Evolutionary conservation across 495 filamentous ascomycete species (phyloP), one percentile per base, ranked within the genome.

Genomic region (Parachaetomium inaequale): DNA sequence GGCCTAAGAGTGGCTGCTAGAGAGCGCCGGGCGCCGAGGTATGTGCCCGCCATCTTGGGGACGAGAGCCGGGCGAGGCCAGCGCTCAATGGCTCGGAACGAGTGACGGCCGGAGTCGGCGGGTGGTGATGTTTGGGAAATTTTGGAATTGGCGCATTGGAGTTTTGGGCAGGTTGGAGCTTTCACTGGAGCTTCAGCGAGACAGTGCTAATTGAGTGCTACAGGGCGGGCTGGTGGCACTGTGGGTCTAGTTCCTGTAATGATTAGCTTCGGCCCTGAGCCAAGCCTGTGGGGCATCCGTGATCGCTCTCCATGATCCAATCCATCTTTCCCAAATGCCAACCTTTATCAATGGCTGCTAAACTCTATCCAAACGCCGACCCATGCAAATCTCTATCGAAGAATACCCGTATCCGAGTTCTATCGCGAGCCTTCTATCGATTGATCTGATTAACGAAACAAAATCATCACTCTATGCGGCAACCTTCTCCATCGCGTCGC

Each of bases 1-100:
- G 75, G 72, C 31, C 69, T 72, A 19, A 76, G 63, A 11, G 70
- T 62, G 0, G 68, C 49, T 28, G 63, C 58, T 38, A 79, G 63
- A 11, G 72, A 61, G 19, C 66, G 71, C 57, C 70, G 61, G 15
- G 71, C 62, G 64, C 76, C 62, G 47, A 73, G 64, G 54, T 68
- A 72, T 25, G 72, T 66, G 57, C 66, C 63, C 61, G 76, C 73
- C 78, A 80, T 78, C 23, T 66, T 64, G 54, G 58, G 29, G 62
- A 34, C 55, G 52, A 61, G 63, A 50, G 62, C 69, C 68, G 68
- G 69, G 66, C 71, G 57, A 61, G 67, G 70, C 64, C 70, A 71
- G 76, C 72, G 70, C 67, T 76, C 76, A 77, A 75, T 75, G 70
- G 70, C 67, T 61, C 31, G 45, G 19, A 46, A 42, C 38, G 47